Evolutionary conservation across 2,329 filamentous ascomycete species (phyloP), one percentile per base, ranked within the genome.

Genomic region (Hymenoscyphus repandus): DNA sequence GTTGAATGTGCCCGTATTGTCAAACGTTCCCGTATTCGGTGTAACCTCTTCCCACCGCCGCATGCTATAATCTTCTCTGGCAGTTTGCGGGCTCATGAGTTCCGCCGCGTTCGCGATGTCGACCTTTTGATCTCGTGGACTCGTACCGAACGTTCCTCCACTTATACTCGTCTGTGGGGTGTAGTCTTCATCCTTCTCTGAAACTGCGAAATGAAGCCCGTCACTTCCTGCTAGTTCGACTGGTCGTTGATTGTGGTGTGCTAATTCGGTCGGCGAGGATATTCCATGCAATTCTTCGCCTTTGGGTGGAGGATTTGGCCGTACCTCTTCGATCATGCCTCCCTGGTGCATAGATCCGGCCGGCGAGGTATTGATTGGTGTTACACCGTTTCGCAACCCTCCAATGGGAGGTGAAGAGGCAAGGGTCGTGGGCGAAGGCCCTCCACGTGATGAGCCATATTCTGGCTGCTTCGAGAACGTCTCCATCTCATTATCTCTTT

Each of bases 251-350:
- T 42, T 42, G n/a, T 32, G 32, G 9, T 18, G 36, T 37, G 48
- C 48, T 4, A 50, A 13, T 46, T 46, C 34, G 10, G 31, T 45
- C 20, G 48, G 48, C 10, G 30, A 18, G 27, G 20, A 32, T 20
- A 39, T 45, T 15, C 17, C 31, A 17, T 50, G 22, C 17, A 50
- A 30, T 31, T 45, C 40, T 17, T 38, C 38, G n/a, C 10, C 47
- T 31, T 50, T 50, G 6, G 47, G 47, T 31, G 47, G 47, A 30
- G 43, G 40, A 15, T 7, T 12, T 12, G 36, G 34, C 39, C n/a
- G 15, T 6, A 30, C 18, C 17, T 22, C 27, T 37, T 39, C 20
- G 20, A 37, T 33, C 10, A 27, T 27, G 30, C n/a, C 38, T 31
- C 10, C 15, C 10, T 5, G 20, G n/a, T 11, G 32, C 13, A 38